These are phyloP conservation scores for Mucor irregularis DNA, from an alignment of 371 early-diverging fungal genomes.

Conservation along the genomic window DNA sequence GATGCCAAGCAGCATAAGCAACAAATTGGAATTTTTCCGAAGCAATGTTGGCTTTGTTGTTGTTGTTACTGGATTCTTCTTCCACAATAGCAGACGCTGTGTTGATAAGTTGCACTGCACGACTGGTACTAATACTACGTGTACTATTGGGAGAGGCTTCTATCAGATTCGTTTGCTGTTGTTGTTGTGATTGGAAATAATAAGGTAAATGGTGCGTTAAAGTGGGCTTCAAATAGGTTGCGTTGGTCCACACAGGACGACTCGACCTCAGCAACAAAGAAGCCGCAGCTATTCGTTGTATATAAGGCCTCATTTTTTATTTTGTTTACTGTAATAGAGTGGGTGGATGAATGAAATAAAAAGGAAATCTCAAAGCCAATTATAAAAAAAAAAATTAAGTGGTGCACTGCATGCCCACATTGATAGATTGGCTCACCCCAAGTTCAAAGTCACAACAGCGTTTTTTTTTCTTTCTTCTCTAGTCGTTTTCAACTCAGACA, in stretches of 20 bases:
- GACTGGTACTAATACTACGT: slow-evolving; percentile 7
- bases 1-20: slow-evolving; percentile 52
- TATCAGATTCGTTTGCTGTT: not conserved
- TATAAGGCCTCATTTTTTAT: slow-evolving; percentile 19
- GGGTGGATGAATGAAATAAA: not conserved
- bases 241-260: slow-evolving; percentile 3
- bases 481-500: no score
- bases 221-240: slow-evolving; percentile 1
- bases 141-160: not conserved
- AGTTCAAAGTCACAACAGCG: not conserved
- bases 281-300: slow-evolving; percentile 25
- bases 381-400: not conserved
- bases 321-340: no score
- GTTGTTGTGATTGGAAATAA: slow-evolving; percentile 14
- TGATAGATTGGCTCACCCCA: not conserved
- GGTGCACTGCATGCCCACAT: not conserved
- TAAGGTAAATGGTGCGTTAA: slow-evolving; percentile 4
- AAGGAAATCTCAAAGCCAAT: not conserved
- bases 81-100: slow-evolving; percentile 3
- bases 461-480: no score
- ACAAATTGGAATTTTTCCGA: slow-evolving; percentile 38
- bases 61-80: slow-evolving; percentile 1
- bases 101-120: not conserved
- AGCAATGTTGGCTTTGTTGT: not conserved
- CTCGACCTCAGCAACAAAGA: slow-evolving; percentile 16